These are phyloP conservation scores for Acidiella bohemica DNA, from an alignment of 495 filamentous ascomycete genomes.

Conservation along the genomic window DNA sequence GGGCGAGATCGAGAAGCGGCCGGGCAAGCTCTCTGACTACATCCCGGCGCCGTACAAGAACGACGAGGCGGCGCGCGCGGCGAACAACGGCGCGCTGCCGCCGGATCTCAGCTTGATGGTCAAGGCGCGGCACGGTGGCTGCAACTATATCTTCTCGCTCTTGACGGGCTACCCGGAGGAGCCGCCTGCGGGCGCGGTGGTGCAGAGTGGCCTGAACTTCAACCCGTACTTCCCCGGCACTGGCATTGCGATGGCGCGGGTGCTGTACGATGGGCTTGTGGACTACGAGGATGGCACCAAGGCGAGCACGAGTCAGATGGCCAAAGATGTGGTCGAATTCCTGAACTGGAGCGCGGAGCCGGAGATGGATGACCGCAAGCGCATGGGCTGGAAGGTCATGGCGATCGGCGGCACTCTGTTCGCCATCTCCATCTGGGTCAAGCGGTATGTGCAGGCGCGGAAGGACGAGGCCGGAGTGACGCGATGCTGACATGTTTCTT, in stretches of 20 bases:
- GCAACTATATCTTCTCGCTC: constrained; percentile 94
- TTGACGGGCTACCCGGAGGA: constrained; percentile 99
- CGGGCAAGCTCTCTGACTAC: constrained; percentile 96
- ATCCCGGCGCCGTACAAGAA: constrained; percentile 92
- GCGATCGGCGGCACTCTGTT: constrained; percentile 62
- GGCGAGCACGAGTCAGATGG: constrained; percentile 95
- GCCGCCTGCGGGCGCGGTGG: constrained; percentile 68
- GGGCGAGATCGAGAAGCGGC: constrained; percentile 94
- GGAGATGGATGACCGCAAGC: constrained; percentile 97
- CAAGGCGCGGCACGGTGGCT: constrained; percentile 95
- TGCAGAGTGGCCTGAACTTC: constrained; percentile 88
- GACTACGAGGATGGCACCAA: constrained; percentile 97
- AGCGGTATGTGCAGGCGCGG: constrained; percentile 40
- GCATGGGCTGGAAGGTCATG: constrained; percentile 95
- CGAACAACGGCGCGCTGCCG: constrained; percentile 94
- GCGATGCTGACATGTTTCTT: constrained; percentile 12
- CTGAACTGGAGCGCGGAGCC: constrained; percentile 98
- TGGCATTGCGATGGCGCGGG: constrained; percentile 97
- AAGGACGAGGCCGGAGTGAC: too few relatives aligned
- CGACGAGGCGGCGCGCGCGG: constrained; percentile 93
- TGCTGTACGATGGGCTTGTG: constrained; percentile 91
- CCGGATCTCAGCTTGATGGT: constrained; percentile 96
- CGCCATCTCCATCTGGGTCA: constrained; percentile 89
- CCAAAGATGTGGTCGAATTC: constrained; percentile 97
- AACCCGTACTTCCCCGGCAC: constrained; percentile 99